Conservation (phyloP, 805 yeast species). For the Barnettozyma wickerhamii region DNA sequence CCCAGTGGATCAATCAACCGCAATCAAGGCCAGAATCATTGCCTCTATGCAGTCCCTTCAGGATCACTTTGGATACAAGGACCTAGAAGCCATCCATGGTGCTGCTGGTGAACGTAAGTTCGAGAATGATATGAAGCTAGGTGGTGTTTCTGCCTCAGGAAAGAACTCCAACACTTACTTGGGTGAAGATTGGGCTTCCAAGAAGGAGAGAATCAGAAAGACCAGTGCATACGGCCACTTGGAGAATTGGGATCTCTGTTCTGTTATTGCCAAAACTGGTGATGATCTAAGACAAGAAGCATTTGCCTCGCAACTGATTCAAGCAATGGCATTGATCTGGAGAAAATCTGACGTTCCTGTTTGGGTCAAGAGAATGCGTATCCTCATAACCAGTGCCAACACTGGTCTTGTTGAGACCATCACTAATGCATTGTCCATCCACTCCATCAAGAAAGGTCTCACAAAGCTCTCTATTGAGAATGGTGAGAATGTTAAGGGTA, state of each 20-base stretch:
- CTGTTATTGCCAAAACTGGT: slow-evolving; percentile 95
- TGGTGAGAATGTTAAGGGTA: slow-evolving; percentile 67
- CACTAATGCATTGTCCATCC: slow-evolving; percentile 89
- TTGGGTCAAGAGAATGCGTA: slow-evolving; percentile 94
- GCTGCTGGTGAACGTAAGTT: slow-evolving; percentile 88
- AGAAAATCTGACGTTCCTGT: slow-evolving; percentile 58
- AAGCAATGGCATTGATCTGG: slow-evolving; percentile 86
- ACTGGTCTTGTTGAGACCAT: slow-evolving; percentile 95
- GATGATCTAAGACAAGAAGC: slow-evolving; percentile 96
- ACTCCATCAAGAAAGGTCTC: slow-evolving; percentile 88
- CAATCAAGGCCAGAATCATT: slow-evolving; percentile 64
- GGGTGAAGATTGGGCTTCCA: slow-evolving; percentile 91
- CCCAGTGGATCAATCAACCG: slow-evolving; percentile 55
- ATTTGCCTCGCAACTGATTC: slow-evolving; percentile 91
- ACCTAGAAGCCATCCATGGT: slow-evolving; percentile 49
- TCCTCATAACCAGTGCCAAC: slow-evolving; percentile 82
- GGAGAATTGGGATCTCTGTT: slow-evolving; percentile 91
- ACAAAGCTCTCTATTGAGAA: slow-evolving; percentile 66
- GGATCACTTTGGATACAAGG: slow-evolving; percentile 53
- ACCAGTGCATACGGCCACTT: slow-evolving; percentile 80
- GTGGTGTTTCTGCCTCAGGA: slow-evolving; percentile 47
- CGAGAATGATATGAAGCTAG: slow-evolving; percentile 87
- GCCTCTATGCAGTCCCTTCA: slow-evolving; percentile 75
- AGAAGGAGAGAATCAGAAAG: slow-evolving; percentile 73
- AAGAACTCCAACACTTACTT: slow-evolving; percentile 46